Evolutionary conservation across 352 stramenopile species (phyloP).

Genomic region (Phytophthora citricola): DNA sequence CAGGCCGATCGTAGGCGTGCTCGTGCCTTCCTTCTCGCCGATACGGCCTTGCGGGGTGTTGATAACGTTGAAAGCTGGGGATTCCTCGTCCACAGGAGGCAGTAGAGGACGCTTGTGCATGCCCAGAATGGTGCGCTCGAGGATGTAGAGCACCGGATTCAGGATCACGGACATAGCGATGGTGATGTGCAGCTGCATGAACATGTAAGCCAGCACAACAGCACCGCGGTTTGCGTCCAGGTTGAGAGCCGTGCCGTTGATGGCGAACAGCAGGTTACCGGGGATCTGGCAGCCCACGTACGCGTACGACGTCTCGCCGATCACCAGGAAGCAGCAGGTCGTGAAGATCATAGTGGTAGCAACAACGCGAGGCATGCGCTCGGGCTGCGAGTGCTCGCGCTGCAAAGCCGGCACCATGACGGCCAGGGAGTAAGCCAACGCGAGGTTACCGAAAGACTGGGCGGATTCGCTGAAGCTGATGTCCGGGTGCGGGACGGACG

Average conservation of each 20-base stretch:
- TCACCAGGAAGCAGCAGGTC: slow-evolving; percentile 56
- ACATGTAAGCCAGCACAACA: slow-evolving; percentile 63
- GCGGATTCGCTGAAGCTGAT: slow-evolving; percentile 53
- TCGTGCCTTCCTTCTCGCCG: slow-evolving; percentile 20
- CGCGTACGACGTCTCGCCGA: slow-evolving; percentile 48
- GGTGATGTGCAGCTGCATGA: slow-evolving; percentile 74
- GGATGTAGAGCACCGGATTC: slow-evolving; percentile 67
- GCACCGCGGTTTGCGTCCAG: slow-evolving; percentile 52
- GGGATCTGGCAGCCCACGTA: slow-evolving; percentile 69
- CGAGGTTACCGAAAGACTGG: slow-evolving; percentile 66
- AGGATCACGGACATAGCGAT: slow-evolving; percentile 69
- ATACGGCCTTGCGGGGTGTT: slow-evolving; percentile 29
- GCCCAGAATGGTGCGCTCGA: slow-evolving; percentile 57
- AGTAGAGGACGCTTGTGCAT: slow-evolving; percentile 60
- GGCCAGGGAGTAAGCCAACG: slow-evolving; percentile 60
- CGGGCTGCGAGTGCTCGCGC: slow-evolving; percentile 67
- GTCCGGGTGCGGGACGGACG: slow-evolving; percentile 41
- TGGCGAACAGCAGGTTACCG: slow-evolving; percentile 67
- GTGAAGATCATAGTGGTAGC: slow-evolving; percentile 57
- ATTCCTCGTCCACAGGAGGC: slow-evolving; percentile 37
- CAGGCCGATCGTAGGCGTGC: slow-evolving; percentile 6
- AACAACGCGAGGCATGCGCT: slow-evolving; percentile 65
- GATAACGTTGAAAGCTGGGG: slow-evolving; percentile 33
- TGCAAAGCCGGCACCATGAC: slow-evolving; percentile 68
- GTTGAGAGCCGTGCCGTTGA: slow-evolving; percentile 50